Evolutionary conservation across 164 flowering plant species (phyloP), one percentile per base, ranked within the genome.

Genomic region (Berberis vulgaris): DNA sequence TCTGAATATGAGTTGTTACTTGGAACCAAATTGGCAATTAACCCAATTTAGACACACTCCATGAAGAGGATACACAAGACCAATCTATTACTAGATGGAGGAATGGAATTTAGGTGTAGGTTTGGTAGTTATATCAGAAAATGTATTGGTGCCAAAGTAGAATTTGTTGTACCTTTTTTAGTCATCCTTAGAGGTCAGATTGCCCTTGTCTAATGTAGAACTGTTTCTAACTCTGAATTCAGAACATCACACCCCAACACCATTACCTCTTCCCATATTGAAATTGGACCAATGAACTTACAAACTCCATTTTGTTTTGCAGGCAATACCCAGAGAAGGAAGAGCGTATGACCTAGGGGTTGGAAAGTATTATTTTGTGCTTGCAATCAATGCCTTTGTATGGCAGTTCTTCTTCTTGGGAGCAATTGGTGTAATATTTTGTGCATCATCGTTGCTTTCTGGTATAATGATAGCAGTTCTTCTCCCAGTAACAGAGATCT

Each of bases 361-460:
- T 4, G 3, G 41, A 6, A 56, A 38, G 5, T 56, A 56, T 26
- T 56, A 56, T 7, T 4, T 26, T 4, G 59, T 56, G 7, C 59
- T 56, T 56, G 59, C 39, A 41, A 7, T 38, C 11, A 38, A 5
- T 26, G 59, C 41, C 13, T 13, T 56, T 2, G 43, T 38, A 4
- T 56, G 41, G 59, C 59, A 56, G 59, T 56, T 26, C 59, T 56
- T 56, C 39, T 56, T 56, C 59, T 38, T 56, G 7, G 59, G 59
- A 6, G 59, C 59, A 1, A 6, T 56, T 38, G 59, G 59, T 1
- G 59, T 56, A 9, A 56, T 56, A 26, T 56, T 56, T 41, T 56
- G 26, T 41, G 41, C 59, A 1, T 56, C 59, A 12, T 56, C 59
- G 1, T 56, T 56, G 43, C 59, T 56, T 5, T 56, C 59, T 56